These are phyloP conservation scores for Stylosanthes scabra DNA, from an alignment of 331 rosid species.

Conservation along the genomic window DNA sequence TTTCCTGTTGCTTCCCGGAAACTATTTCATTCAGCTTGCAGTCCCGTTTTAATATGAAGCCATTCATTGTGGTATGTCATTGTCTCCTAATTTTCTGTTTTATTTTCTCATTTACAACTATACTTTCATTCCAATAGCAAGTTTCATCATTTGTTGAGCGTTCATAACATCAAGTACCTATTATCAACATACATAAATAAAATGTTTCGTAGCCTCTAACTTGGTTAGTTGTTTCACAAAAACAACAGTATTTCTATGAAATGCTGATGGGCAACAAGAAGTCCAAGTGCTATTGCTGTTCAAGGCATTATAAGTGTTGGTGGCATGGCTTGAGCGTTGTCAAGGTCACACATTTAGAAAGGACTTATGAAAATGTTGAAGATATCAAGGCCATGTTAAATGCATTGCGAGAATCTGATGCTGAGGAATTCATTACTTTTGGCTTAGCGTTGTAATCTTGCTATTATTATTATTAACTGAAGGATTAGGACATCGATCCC, in stretches of 20 bases:
- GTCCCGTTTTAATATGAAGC: neutral
- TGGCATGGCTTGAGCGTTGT: conserved; percentile 36
- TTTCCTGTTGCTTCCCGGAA: conserved; percentile 22
- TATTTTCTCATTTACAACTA: neutral
- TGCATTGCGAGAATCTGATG: too few relatives aligned
- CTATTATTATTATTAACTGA: too few relatives aligned
- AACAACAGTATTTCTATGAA: too few relatives aligned
- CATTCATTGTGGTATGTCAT: conserved; percentile 18
- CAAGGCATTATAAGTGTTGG: neutral
- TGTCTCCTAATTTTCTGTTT: neutral
- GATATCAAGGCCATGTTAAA: too few relatives aligned
- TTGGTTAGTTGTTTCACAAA: neutral
- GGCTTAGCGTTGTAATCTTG: too few relatives aligned
- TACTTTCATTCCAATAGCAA: neutral
- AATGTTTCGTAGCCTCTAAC: conserved; percentile 3
- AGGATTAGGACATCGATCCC: neutral
- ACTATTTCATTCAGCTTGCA: neutral
- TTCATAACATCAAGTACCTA: neutral
- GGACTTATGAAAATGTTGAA: neutral
- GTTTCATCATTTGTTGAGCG: neutral
- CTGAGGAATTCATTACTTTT: too few relatives aligned
- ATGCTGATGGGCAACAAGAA: too few relatives aligned
- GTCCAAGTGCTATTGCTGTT: neutral
- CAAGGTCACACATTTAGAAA: conserved; percentile 1
- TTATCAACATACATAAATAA: neutral